Percentiles rank a stretch among this genome's conserved stretches.
phyloP scores from a whole-genome alignment of 116 monocot genomes.

The Dioscorea cayenensis region DNA sequence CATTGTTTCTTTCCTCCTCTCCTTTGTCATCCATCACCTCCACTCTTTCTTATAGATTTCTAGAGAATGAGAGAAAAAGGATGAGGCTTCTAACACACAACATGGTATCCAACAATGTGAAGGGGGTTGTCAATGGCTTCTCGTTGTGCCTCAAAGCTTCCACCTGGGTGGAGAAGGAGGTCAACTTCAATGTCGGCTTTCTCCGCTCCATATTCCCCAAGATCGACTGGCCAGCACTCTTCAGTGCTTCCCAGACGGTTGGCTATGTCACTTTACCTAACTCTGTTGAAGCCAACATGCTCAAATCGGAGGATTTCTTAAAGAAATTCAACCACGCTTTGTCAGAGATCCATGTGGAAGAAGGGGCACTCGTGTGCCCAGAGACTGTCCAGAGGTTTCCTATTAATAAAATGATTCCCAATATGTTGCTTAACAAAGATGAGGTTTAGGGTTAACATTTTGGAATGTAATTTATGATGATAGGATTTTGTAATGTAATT shows the following conservation, averaged over 20 bases:
- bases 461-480: no score
- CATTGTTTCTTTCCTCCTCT: no score
- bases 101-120: neutral
- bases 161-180: neutral
- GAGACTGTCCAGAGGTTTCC: neutral
- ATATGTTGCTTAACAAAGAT: neutral
- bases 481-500: no score
- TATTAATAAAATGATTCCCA: neutral
- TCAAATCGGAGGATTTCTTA: neutral
- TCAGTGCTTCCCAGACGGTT: neutral
- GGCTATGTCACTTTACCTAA: neutral
- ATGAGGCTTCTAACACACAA: constrained; percentile 1
- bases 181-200: neutral
- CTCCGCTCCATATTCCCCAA: neutral
- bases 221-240: neutral
- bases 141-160: neutral
- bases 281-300: neutral
- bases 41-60: no score
- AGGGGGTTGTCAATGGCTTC: constrained; percentile 1
- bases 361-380: neutral
- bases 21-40: no score
- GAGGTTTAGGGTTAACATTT: neutral
- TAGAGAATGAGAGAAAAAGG: neutral
- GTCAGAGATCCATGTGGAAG: neutral
- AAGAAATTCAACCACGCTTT: neutral